phyloP scores from a whole-genome alignment of 495 filamentous ascomycete species.

The Evernia prunastri region DNA sequence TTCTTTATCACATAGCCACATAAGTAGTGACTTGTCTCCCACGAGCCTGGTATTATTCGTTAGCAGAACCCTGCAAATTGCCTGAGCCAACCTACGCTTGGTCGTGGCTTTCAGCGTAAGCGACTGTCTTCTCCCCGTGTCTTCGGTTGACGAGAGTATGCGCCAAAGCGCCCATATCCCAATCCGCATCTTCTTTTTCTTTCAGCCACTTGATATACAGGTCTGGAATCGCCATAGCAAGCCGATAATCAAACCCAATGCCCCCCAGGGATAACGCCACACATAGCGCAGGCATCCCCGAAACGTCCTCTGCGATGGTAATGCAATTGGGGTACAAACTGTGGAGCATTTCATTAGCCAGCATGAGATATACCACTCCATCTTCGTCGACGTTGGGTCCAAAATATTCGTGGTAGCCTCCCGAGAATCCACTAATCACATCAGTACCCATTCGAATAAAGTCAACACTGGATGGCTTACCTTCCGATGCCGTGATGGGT shows the following conservation, averaged over 20 bases:
- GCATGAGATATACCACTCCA: conserved; percentile 89
- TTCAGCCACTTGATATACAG: conserved; percentile 99
- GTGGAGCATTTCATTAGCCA: conserved; percentile 96
- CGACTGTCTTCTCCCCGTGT: conserved; percentile 97
- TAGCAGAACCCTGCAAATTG: conserved; percentile 25
- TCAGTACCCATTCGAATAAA: conserved; percentile 24
- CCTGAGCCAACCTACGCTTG: conserved; percentile 71
- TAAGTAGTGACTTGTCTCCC: conserved; percentile 90
- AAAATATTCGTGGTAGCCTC: conserved; percentile 98
- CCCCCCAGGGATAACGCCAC: conserved; percentile 78
- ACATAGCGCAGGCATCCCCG: conserved; percentile 94
- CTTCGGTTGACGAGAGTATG: conserved; percentile 87
- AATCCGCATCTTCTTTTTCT: conserved; percentile 83
- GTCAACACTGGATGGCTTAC: conserved; percentile 49
- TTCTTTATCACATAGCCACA: conserved; percentile 97
- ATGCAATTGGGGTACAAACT: conserved; percentile 75
- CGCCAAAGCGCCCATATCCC: conserved; percentile 81
- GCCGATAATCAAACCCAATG: conserved; percentile 92
- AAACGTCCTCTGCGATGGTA: conserved; percentile 94
- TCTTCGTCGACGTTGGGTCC: conserved; percentile 89
- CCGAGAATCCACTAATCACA: conserved; percentile 75
- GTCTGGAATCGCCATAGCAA: conserved; percentile 97
- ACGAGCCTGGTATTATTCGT: conserved; percentile 61
- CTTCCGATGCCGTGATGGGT: conserved; percentile 94
- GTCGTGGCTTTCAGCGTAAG: conserved; percentile 94